These are phyloP conservation scores for Cystoisospora suis DNA, from an alignment of 169 alveolate species.

Conservation along the genomic window DNA sequence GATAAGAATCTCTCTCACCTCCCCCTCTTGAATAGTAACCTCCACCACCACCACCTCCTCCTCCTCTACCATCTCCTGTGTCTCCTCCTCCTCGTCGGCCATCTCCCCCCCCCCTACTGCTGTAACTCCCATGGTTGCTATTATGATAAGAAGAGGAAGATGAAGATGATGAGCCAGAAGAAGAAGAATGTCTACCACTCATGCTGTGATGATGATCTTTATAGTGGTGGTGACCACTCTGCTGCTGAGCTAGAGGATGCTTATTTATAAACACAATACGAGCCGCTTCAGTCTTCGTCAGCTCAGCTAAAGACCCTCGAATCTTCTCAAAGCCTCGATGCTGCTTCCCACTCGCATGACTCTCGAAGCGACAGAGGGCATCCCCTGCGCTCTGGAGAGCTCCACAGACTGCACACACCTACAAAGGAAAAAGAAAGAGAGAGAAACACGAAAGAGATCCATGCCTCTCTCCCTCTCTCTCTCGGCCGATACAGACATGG, in stretches of 20 bases:
- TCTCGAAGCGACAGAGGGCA: constrained; percentile 70
- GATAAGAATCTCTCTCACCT: not conserved
- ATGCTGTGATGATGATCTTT: too few relatives aligned
- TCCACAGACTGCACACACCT: constrained; percentile 79
- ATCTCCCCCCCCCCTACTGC: not conserved
- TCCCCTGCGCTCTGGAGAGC: constrained; percentile 78
- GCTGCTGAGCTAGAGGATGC: too few relatives aligned
- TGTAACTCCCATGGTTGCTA: not conserved
- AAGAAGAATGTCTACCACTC: too few relatives aligned
- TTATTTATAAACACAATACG: constrained; percentile 8
- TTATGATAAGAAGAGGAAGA: too few relatives aligned
- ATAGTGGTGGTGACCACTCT: too few relatives aligned
- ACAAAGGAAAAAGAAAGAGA: not conserved
- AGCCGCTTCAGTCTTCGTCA: constrained; percentile 44
- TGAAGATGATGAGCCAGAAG: too few relatives aligned
- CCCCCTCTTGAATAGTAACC: constrained; percentile 14
- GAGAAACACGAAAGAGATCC: not conserved
- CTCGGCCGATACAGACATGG: too few relatives aligned
- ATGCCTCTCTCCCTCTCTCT: too few relatives aligned
- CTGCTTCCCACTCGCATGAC: constrained; percentile 76
- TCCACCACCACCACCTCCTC: not conserved
- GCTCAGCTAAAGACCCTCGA: constrained; percentile 35
- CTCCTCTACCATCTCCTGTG: not conserved
- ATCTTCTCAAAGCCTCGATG: constrained; percentile 71
- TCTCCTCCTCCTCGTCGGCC: not conserved